A percentile compares a stretch with the other conserved stretches of the same genome.
phyloP scores from a whole-genome alignment of 371 early-diverging fungal genomes.

The Mortierella sp. region DNA sequence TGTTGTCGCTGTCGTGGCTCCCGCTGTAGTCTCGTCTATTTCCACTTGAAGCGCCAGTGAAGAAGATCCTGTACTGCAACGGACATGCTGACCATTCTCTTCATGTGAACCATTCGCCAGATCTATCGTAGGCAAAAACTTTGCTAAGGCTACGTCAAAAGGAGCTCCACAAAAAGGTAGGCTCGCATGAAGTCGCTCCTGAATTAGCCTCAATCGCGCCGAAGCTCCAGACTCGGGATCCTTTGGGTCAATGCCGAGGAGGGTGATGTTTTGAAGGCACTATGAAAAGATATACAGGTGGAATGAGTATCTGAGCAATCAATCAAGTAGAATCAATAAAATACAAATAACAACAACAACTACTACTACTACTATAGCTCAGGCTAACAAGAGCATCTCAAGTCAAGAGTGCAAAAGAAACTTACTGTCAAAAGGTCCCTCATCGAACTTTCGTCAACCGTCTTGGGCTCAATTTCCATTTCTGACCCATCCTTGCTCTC shows the following conservation, averaged over 20 bases:
- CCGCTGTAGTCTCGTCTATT: background rate
- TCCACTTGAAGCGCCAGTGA: background rate
- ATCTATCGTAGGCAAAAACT: background rate
- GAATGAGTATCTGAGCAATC: background rate
- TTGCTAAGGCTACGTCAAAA: background rate
- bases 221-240: background rate
- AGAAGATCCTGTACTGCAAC: no score
- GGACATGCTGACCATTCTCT: no score
- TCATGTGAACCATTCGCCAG: no score
- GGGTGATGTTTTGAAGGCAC: constrained; percentile 27
- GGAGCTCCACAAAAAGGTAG: constrained; percentile 4
- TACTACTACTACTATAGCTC: background rate
- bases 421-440: constrained; percentile 25
- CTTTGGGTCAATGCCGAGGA: constrained; percentile 8
- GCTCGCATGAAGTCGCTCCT: background rate
- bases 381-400: background rate
- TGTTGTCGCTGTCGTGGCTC: background rate
- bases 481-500: constrained; percentile 5
- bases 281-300: constrained; percentile 1
- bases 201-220: constrained; percentile 10
- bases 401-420: background rate
- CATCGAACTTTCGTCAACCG: no score
- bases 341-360: no score
- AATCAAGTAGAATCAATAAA: no score
- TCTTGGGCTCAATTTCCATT: constrained; percentile 7